These are phyloP conservation scores for Corylus americana DNA, from an alignment of 306 rosid genomes.

Conservation along the genomic window DNA sequence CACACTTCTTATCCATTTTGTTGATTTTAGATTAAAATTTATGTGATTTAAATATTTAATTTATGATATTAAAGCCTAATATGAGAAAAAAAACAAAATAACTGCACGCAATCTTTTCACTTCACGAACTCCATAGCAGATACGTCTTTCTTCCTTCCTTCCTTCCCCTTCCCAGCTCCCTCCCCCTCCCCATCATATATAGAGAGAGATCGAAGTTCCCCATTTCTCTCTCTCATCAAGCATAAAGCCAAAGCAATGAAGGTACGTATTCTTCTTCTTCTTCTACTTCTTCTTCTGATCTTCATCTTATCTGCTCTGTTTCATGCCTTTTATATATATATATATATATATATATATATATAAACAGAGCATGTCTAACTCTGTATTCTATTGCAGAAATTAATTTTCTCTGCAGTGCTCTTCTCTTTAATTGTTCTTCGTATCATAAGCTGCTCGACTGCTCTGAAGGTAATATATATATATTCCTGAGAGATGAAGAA, in stretches of 20 bases:
- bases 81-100: too few species aligned
- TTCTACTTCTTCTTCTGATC: background rate
- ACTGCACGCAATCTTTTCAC: background rate
- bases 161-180: slow-evolving; percentile 20
- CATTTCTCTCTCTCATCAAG: slow-evolving; percentile 25
- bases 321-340: background rate
- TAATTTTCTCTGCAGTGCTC: slow-evolving; percentile 32
- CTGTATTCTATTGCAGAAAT: slow-evolving; percentile 40
- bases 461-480: slow-evolving; percentile 54
- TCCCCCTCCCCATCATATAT: background rate
- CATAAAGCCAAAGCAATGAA: slow-evolving; percentile 33
- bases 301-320: background rate
- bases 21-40: too few species aligned
- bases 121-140: background rate
- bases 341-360: too few species aligned
- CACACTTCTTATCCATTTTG: too few species aligned
- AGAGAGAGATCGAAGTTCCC: slow-evolving; percentile 4
- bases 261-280: slow-evolving; percentile 21
- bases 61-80: too few species aligned
- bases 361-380: slow-evolving; percentile 13
- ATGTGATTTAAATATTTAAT: too few species aligned
- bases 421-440: slow-evolving; percentile 24
- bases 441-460: slow-evolving; percentile 47
- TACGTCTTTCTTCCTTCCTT: slow-evolving; percentile 22
- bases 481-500: background rate